Conservation (phyloP, 768 basidiomycete genomes). For the Psilocybe tampanensis region DNA sequence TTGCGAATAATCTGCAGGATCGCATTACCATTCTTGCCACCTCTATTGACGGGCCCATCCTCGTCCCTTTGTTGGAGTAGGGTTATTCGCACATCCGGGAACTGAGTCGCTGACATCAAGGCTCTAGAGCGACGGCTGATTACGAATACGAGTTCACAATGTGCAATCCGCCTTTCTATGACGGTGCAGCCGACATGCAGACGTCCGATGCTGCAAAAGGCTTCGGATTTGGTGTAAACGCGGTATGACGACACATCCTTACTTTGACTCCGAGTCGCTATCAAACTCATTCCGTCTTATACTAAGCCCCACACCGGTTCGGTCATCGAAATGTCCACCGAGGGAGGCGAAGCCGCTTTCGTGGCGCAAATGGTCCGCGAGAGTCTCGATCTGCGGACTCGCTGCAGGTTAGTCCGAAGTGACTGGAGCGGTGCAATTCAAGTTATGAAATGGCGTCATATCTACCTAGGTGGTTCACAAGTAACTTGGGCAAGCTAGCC, state of each 20-base stretch:
- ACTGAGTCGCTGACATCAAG: background rate
- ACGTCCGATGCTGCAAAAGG: conserved; percentile 5
- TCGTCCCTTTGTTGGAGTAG: background rate
- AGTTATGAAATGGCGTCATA: background rate
- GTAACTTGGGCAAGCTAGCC: conserved; percentile 4
- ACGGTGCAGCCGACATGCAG: conserved; percentile 5
- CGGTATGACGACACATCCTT: too few relatives aligned
- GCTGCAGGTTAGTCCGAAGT: background rate
- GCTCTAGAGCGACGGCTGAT: background rate
- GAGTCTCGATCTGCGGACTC: background rate
- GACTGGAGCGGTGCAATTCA: background rate
- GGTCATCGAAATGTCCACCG: conserved; percentile 8
- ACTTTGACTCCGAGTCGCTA: background rate
- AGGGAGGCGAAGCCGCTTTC: conserved; percentile 7
- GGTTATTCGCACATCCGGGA: background rate
- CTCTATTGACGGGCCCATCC: background rate
- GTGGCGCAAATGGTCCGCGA: conserved; percentile 7
- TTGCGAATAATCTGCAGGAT: background rate
- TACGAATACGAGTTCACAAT: conserved; percentile 7
- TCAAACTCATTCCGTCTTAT: background rate
- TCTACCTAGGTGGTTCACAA: conserved; percentile 4
- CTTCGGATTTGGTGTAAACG: conserved; percentile 6
- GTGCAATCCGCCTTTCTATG: conserved; percentile 7
- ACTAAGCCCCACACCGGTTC: conserved; percentile 3
- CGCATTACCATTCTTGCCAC: background rate